Percentiles rank a stretch among this genome's conserved stretches.
These are phyloP conservation scores for Candida loeiensis DNA, from an alignment of 805 yeast species.

Conservation along the genomic window DNA sequence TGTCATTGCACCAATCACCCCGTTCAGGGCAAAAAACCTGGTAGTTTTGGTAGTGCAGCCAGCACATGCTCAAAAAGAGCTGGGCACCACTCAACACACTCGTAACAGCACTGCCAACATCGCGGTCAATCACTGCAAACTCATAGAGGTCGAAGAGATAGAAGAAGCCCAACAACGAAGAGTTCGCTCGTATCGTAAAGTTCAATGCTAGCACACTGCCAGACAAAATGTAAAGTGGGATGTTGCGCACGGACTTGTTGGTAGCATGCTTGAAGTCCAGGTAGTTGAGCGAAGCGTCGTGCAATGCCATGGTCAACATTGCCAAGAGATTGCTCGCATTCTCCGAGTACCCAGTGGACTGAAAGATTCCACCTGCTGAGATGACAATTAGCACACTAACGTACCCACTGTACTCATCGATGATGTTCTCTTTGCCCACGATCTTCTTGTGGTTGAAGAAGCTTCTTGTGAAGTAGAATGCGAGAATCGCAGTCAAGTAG, in stretches of 20 bases:
- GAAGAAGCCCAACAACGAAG: conserved; percentile 65
- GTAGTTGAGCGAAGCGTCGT: conserved; percentile 36
- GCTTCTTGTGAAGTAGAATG: conserved; percentile 47
- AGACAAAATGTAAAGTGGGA: conserved; percentile 37
- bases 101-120: conserved; percentile 17
- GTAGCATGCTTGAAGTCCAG: conserved; percentile 15
- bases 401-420: conserved; percentile 4
- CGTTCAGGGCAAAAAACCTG: conserved; percentile 61
- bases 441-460: conserved; percentile 12
- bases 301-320: conserved; percentile 51
- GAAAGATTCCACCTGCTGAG: conserved; percentile 81
- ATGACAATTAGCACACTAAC: conserved; percentile 49
- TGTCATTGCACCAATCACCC: conserved; percentile 71
- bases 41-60: conserved; percentile 54
- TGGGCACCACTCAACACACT: conserved; percentile 55
- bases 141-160: conserved; percentile 55
- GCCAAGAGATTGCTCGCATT: conserved; percentile 60
- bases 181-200: conserved; percentile 69
- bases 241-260: conserved; percentile 20
- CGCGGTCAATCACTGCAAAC: conserved; percentile 14
- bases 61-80: conserved; percentile 45
- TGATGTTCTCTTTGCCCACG: not conserved
- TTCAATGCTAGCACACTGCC: conserved; percentile 56
- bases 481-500: conserved; percentile 42
- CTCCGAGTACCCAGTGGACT: conserved; percentile 75